These are phyloP conservation scores for Pleurotus citrinopileatus DNA, from an alignment of 768 basidiomycete species.

Conservation along the genomic window DNA sequence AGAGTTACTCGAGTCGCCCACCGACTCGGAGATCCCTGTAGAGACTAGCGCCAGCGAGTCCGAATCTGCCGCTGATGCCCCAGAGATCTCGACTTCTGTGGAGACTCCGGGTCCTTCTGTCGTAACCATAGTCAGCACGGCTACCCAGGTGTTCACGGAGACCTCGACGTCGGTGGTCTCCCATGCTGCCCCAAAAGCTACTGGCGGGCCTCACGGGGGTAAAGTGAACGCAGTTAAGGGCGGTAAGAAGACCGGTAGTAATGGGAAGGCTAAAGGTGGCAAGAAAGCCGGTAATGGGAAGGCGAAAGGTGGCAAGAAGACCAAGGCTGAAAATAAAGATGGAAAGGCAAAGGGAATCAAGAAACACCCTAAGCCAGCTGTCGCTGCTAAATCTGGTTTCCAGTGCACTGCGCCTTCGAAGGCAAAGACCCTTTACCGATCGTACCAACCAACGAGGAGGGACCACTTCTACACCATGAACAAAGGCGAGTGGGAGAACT, in stretches of 20 bases:
- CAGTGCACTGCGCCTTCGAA: neutral
- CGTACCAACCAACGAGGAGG: neutral
- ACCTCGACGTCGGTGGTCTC: neutral
- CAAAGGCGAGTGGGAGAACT: neutral
- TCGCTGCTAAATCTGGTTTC: neutral
- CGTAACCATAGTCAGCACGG: too few relatives aligned
- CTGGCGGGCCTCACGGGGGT: neutral
- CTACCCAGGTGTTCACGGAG: neutral
- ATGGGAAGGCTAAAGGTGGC: neutral
- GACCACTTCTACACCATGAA: conserved; percentile 9
- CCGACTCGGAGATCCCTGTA: too few relatives aligned
- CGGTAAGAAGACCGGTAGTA: neutral
- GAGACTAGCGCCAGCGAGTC: neutral
- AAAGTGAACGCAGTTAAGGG: neutral
- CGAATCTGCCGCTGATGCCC: neutral
- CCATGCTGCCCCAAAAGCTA: too few relatives aligned
- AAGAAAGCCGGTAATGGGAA: neutral
- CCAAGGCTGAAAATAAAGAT: neutral
- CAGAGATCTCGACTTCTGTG: neutral
- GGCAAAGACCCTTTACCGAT: neutral
- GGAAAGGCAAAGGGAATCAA: neutral
- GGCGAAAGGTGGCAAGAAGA: neutral
- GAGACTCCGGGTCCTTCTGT: neutral
- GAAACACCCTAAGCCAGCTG: neutral
- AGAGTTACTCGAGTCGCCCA: too few relatives aligned